Evolutionary conservation across 164 flowering plant species (phyloP), one percentile per base, ranked within the genome.

Genomic region (Taxillus chinensis): DNA sequence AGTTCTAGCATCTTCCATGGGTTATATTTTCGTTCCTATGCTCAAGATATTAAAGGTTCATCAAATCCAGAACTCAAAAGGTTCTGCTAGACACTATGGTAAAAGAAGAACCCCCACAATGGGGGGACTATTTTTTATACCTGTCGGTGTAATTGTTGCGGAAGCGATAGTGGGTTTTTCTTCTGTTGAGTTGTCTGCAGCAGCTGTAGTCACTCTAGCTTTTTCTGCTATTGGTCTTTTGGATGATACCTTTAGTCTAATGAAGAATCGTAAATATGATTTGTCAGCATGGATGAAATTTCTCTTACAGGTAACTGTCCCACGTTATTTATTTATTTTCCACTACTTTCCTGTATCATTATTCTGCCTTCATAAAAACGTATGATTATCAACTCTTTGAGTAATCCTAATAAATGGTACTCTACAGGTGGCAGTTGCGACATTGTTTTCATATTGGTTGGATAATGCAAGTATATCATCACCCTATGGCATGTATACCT

Each of bases 401-500:
- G 12, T 66, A 16, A 59, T 58, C 60, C 37, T 41, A 7, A 45
- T 13, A 54, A 45, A 38, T 79, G 56, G 55, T 58, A 38, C 57
- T 66, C 53, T 53, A 60, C 89, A 92, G 98, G 89, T 74, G 65
- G 85, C 87, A 61, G 79, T 83, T 59, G 96, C 89, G 55, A 60
- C 70, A 67, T 72, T 75, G 71, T 92, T 86, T 76, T 82, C 86
- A 10, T 82, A 75, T 72, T 90, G 96, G 98, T 67, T 88, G 82
- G 70, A 71, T 61, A 60, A 74, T 7, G 60, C 85, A 54, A 69
- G 65, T 68, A 73, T 92, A 71, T 77, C 96, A 61, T 80, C 93
- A 60, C 96, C 96, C 40, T 92, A 92, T 78, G 73, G 82, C 96
- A 92, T 92, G 98, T 92, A 90, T 82, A 86, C 64, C 70, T 78